Evolutionary conservation across 1,284 basidiomycete genomes (phyloP).

Genomic region (Moniliophthora roreri): DNA sequence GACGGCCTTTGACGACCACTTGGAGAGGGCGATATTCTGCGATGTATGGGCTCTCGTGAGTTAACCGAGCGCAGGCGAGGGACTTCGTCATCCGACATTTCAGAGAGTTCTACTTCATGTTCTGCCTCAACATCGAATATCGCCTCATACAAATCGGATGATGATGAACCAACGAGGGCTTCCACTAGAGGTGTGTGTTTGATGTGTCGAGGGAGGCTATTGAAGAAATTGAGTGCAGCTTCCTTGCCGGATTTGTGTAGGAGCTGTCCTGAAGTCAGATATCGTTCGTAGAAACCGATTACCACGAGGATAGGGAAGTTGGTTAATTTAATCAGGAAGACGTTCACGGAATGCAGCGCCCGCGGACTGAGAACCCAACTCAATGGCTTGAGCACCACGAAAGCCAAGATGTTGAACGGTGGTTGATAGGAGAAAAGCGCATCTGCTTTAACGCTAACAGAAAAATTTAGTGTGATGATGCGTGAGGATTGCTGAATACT

Average conservation of each 20-base stretch:
- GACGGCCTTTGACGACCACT: conserved; percentile 20
- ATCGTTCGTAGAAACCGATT: conserved; percentile 83
- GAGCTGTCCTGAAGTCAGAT: conserved; percentile 49
- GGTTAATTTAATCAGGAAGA: conserved; percentile 80
- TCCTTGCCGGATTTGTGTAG: conserved; percentile 50
- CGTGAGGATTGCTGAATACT: conserved; percentile 18
- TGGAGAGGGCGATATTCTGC: conserved; percentile 21
- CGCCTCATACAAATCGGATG: conserved; percentile 67
- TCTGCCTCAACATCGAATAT: conserved; percentile 71
- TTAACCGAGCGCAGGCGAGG: conserved; percentile 37
- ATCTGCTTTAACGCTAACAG: conserved; percentile 82
- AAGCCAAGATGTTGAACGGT: conserved; percentile 81
- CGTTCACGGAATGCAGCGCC: conserved; percentile 76
- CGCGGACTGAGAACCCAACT: conserved; percentile 73
- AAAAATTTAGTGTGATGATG: neutral
- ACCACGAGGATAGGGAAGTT: conserved; percentile 77
- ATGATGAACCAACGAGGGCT: conserved; percentile 63
- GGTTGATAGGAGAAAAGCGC: conserved; percentile 90
- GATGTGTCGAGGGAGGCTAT: conserved; percentile 64
- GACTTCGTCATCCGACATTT: conserved; percentile 39
- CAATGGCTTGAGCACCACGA: conserved; percentile 74
- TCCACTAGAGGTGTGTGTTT: conserved; percentile 74
- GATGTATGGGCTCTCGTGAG: conserved; percentile 39
- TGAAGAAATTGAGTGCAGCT: conserved; percentile 56
- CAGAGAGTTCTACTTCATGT: conserved; percentile 50